Base-by-base conservation (phyloP, 139 green algal genomes). In the Tetradesmus lagerheimii region DNA sequence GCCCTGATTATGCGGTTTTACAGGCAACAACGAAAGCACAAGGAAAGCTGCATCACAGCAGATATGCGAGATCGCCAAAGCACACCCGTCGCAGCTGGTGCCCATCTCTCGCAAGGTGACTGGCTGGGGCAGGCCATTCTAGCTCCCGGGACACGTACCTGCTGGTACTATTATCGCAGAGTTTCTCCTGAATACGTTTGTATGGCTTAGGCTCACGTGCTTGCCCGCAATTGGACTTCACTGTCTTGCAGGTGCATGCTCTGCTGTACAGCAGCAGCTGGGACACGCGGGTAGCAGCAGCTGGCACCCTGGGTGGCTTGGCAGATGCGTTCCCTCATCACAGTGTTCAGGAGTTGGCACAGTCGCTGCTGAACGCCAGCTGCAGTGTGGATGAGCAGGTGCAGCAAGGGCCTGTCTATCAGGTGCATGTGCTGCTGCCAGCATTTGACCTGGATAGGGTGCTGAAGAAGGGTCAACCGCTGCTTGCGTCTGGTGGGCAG, bases 401-500 rank as follows among this genome's bases (percentile, higher is more conserved):
- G 84, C 62, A 85, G 74, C 62, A 85, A 64, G 29, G 71, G 20
- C 4, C n/a, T 23, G 1, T 4, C 37, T 76, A 64, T 23, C 45
- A 62, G 31, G 77, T 80, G 62, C 41, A 86, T 77, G 64, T 38
- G 64, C 94, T 45, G 39, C 45, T 95, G 95, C 31, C 66, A 85
- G 81, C 62, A 41, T 97, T 99, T 84, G 91, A 95, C 81, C 85
- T 98, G 23, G 31, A 93, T 47, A 50, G 88, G 4, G 93, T 99
- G 6, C 86, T 99, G 71, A 89, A 95, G 20, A 91, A 95, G 37
- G 97, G 97, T 20, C 95, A 93, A 23, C 94, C 93, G 35, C 91
- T 99, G 71, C 90, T 98, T 27, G 95, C 95, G 11, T 98, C 95
- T 31, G 95, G 95, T 0, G 97, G 97, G 0, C 92, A 98, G 94